Evolutionary conservation across 169 alveolate genomes (phyloP), one percentile per base, ranked within the genome.

Genomic region (Cyclospora cayetanensis): DNA sequence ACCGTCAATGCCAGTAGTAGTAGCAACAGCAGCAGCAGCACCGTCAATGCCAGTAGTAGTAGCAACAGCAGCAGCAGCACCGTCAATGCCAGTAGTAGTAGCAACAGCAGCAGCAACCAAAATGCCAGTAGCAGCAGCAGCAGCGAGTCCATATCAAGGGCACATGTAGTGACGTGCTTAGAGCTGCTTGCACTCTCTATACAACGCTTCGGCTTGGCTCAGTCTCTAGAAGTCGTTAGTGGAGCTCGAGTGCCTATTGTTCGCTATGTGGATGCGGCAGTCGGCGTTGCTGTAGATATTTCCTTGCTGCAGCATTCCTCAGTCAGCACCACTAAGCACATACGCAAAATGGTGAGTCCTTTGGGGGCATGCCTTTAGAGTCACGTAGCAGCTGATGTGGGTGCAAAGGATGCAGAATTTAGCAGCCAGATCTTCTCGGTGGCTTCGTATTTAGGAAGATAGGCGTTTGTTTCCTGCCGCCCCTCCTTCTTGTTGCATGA

Each of bases 161-260:
- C 11, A 27, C 72, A 60, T 12, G 22, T 27, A 27, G 72, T 79
- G 5, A 70, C 88, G 72, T 43, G 43, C 25, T 50, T 79, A 29
- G 27, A 53, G 66, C 72, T 79, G 53, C 53, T 86, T 22, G 60
- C 84, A 5, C 0, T 31, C 29, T 11, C 35, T 39, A 65, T 86
- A 35, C 83, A n/a, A 39, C 34, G 34, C 22, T 39, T 86, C 29
- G 60, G 39, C n/a, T 50, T 86, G 20, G 70, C 76, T 2, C 74
- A 34, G 35, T 65, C 84, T 31, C 52, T 86, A 46, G 84, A 86
- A 27, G 79, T 86, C 25, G 70, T 86, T 22, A 15, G 52, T 11
- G 7, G 66, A 18, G 95, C 95, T 18, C 84, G 89, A 60, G 95
- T 93, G 22, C 95, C 95, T 20, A 93, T 93, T 12, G 65, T 93